Conservation (phyloP, 106 monocot genomes). For the Gastrodia elata region DNA sequence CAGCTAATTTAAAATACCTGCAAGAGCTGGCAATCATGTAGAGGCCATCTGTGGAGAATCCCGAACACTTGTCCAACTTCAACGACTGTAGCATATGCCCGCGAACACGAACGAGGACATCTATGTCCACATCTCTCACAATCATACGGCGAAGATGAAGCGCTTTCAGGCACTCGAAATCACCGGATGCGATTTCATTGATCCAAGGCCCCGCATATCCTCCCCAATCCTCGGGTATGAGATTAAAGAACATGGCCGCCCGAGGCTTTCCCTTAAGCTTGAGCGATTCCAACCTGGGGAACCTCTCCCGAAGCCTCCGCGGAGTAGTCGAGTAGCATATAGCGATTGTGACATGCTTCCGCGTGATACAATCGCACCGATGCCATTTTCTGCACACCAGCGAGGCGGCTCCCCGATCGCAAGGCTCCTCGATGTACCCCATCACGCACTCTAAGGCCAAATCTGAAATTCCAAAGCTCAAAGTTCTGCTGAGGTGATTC, state of each 20-base stretch:
- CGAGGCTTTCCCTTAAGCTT: constrained; percentile 91
- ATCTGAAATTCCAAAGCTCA: constrained; percentile 43
- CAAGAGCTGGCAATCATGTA: constrained; percentile 48
- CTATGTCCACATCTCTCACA: constrained; percentile 53
- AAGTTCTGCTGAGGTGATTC: constrained; percentile 15
- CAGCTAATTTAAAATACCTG: constrained; percentile 36
- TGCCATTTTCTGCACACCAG: constrained; percentile 75
- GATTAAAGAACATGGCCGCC: constrained; percentile 89
- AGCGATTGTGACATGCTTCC: constrained; percentile 89
- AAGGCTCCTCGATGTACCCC: constrained; percentile 71
- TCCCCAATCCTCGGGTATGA: constrained; percentile 95
- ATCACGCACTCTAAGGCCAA: constrained; percentile 61
- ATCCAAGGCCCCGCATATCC: constrained; percentile 84
- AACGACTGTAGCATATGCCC: constrained; percentile 45
- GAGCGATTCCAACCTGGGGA: constrained; percentile 71
- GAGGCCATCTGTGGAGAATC: constrained; percentile 78
- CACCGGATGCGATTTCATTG: constrained; percentile 24
- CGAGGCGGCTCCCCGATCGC: constrained; percentile 72
- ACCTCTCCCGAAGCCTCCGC: constrained; percentile 51
- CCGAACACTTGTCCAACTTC: constrained; percentile 90
- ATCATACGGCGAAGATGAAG: constrained; percentile 85
- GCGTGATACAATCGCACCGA: constrained; percentile 44
- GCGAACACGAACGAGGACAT: constrained; percentile 33
- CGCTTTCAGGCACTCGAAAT: constrained; percentile 50
- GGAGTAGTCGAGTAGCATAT: constrained; percentile 79